These are phyloP conservation scores for Cyberlindnera subsufficiens DNA, from an alignment of 805 yeast genomes.

Conservation along the genomic window DNA sequence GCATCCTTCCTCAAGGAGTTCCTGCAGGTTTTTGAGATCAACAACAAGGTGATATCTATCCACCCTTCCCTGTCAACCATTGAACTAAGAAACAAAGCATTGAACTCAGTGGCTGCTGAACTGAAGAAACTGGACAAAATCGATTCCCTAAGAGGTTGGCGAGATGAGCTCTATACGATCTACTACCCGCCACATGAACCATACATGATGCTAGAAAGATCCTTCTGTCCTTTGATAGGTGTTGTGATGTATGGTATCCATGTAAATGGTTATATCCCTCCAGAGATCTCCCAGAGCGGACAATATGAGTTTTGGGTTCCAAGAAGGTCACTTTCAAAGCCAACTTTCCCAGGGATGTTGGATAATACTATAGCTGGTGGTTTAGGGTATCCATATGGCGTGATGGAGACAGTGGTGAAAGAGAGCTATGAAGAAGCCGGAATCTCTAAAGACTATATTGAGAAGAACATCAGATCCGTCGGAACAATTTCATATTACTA, in stretches of 20 bases:
- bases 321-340: slow-evolving; percentile 66
- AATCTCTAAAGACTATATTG: slow-evolving; percentile 45
- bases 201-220: slow-evolving; percentile 72
- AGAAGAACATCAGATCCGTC: slow-evolving; percentile 35
- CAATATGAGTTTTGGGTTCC: slow-evolving; percentile 75
- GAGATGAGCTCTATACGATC: slow-evolving; percentile 75
- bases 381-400: slow-evolving; percentile 71
- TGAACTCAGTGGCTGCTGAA: slow-evolving; percentile 36
- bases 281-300: slow-evolving; percentile 31
- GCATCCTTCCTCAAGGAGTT: slow-evolving; percentile 6
- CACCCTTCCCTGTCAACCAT: slow-evolving; percentile 27
- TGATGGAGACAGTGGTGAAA: slow-evolving; percentile 71
- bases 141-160: slow-evolving; percentile 63
- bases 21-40: slow-evolving; percentile 18
- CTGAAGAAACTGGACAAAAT: slow-evolving; percentile 33
- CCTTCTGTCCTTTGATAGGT: slow-evolving; percentile 77
- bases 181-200: slow-evolving; percentile 49
- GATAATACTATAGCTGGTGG: slow-evolving; percentile 98
- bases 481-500: slow-evolving; percentile 71
- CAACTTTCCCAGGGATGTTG: slow-evolving; percentile 84
- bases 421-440: slow-evolving; percentile 94
- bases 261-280: slow-evolving; percentile 68
- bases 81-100: slow-evolving; percentile 33
- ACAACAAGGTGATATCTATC: slow-evolving; percentile 26
- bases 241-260: slow-evolving; percentile 89